Evolutionary conservation across 805 yeast genomes (phyloP).

Genomic region (Candida nemodendra): DNA sequence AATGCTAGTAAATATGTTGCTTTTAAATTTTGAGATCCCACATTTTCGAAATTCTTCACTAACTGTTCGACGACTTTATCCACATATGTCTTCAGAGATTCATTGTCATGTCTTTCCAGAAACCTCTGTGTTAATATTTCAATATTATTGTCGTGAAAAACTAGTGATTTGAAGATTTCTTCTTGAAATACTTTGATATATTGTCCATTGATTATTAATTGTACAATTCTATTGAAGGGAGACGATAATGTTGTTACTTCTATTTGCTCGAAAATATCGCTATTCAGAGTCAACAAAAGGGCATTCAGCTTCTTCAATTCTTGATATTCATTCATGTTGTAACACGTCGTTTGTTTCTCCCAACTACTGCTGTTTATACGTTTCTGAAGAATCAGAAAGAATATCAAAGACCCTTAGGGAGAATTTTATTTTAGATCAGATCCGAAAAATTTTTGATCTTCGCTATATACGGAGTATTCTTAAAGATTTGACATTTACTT

Average conservation of each 20-base stretch:
- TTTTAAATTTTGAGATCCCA: conserved; percentile 16
- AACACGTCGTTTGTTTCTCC: no score
- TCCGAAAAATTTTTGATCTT: no score
- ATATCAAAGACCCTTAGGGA: no score
- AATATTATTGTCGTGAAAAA: conserved; percentile 17
- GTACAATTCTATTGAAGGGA: conserved; percentile 4
- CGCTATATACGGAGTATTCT: no score
- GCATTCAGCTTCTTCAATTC: conserved; percentile 15
- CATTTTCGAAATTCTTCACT: conserved; percentile 6
- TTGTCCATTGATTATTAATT: conserved; percentile 28
- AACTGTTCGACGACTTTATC: conserved; percentile 1
- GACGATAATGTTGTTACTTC: background rate
- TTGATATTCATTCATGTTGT: conserved; percentile 9
- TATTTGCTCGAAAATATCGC: conserved; percentile 3
- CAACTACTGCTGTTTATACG: no score
- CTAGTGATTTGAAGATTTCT: conserved; percentile 6
- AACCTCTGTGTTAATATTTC: conserved; percentile 3
- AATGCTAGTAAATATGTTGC: conserved; percentile 30
- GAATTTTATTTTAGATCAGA: no score
- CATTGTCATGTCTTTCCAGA: background rate
- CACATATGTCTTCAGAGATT: conserved; percentile 5
- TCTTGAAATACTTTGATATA: conserved; percentile 19
- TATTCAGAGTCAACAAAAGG: conserved; percentile 19
- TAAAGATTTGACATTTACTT: no score
- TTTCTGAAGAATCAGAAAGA: no score